A percentile compares a stretch with the other conserved stretches of the same genome.
These are phyloP conservation scores for Micromonas pusilla DNA, from an alignment of 139 green algal species.

Conservation along the genomic window DNA sequence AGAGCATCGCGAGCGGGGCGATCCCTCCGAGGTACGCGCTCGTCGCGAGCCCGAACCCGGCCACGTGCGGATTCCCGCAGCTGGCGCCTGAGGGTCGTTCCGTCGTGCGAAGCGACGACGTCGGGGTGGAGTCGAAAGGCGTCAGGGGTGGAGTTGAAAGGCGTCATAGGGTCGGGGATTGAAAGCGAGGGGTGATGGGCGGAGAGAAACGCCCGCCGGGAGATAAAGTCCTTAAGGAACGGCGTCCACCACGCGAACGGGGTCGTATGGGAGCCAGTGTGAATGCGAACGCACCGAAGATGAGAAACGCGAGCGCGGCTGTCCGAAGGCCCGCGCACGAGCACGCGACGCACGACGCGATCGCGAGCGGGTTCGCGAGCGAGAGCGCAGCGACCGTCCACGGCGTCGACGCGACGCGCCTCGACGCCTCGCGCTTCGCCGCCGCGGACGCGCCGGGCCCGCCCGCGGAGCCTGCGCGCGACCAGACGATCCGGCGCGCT, in stretches of 20 bases:
- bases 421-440: background rate
- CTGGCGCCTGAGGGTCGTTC: no score
- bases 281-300: background rate
- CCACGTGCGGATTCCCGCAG: background rate
- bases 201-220: no score
- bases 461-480: background rate
- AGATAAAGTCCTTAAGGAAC: no score
- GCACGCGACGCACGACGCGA: background rate
- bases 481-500: background rate
- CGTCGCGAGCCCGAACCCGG: background rate
- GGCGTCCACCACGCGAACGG: no score
- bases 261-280: no score
- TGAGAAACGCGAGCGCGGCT: background rate
- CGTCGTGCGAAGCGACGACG: no score
- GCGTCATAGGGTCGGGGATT: no score
- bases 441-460: background rate
- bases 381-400: background rate
- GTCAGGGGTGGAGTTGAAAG: no score
- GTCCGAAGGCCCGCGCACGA: background rate
- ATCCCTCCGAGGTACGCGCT: background rate
- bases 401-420: background rate
- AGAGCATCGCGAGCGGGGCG: background rate
- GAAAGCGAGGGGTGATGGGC: no score
- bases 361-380: slow-evolving; percentile 17
- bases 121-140: no score